Evolutionary conservation across 768 basidiomycete species (phyloP).

Genomic region (Hygrophoropsis aurantiaca): DNA sequence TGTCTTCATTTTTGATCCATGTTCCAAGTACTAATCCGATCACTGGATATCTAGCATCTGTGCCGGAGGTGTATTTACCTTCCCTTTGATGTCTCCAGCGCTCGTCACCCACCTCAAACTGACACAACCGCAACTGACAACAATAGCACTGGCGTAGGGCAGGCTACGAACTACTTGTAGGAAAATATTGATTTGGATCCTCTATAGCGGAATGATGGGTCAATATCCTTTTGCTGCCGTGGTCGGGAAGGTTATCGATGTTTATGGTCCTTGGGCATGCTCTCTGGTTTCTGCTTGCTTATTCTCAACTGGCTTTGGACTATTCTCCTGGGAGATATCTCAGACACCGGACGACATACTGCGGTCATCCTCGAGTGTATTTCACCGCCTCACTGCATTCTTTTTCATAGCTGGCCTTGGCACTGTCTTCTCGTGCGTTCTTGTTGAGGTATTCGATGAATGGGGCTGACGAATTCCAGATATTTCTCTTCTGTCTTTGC

Average conservation of each 20-base stretch:
- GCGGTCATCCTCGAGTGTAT: slow-evolving; percentile 42
- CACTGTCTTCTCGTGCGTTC: slow-evolving; percentile 69
- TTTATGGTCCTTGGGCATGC: slow-evolving; percentile 64
- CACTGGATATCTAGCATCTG: slow-evolving; percentile 48
- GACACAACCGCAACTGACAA: slow-evolving; percentile 75
- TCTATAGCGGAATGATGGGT: slow-evolving; percentile 70
- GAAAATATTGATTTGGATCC: slow-evolving; percentile 3
- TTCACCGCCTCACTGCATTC: slow-evolving; percentile 51
- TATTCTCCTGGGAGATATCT: slow-evolving; percentile 61
- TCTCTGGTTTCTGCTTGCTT: slow-evolving; percentile 61
- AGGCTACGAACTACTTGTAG: slow-evolving; percentile 2
- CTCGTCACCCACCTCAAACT: slow-evolving; percentile 60
- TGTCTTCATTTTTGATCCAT: slow-evolving; percentile 24
- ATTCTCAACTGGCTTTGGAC: slow-evolving; percentile 59
- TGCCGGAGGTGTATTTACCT: slow-evolving; percentile 79
- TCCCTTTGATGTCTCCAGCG: slow-evolving; percentile 70
- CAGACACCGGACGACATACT: slow-evolving; percentile 39
- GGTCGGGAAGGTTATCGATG: slow-evolving; percentile 68
- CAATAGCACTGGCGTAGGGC: slow-evolving; percentile 74
- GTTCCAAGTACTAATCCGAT: slow-evolving; percentile 1
- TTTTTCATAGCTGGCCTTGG: slow-evolving; percentile 69
- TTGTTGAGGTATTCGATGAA: neutral
- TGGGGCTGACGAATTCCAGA: slow-evolving; percentile 21
- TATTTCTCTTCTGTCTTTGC: slow-evolving; percentile 78
- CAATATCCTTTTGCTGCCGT: slow-evolving; percentile 77